These are phyloP conservation scores for Botrytis deweyae DNA, from an alignment of 2,329 filamentous ascomycete species.

Conservation along the genomic window DNA sequence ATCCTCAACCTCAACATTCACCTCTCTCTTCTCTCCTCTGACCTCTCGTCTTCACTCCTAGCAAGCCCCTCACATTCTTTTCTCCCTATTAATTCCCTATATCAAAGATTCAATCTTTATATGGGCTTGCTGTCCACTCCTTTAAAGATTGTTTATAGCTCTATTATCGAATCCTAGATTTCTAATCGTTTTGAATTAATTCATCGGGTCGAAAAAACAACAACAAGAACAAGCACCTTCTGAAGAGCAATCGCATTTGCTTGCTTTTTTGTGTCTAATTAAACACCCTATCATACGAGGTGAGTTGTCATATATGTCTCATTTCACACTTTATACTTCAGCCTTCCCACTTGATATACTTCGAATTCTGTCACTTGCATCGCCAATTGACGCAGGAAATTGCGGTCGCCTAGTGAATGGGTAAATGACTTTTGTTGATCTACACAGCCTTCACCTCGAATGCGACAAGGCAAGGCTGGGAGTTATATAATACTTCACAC, in stretches of 20 bases:
- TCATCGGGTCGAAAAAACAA: not conserved
- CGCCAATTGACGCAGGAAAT: not conserved
- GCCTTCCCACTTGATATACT: not conserved
- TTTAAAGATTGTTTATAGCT: slow-evolving; percentile 9
- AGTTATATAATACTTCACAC: slow-evolving; percentile 5
- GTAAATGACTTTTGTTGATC: slow-evolving; percentile 1
- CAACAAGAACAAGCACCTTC: not conserved
- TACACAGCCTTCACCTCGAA: not conserved
- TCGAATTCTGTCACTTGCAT: not conserved
- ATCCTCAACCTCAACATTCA: not conserved
- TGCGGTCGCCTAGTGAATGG: slow-evolving; percentile 14
- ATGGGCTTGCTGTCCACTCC: slow-evolving; percentile 7
- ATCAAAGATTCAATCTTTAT: not conserved
- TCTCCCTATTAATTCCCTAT: slow-evolving; percentile 12
- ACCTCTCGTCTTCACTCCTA: not conserved
- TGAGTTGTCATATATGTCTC: slow-evolving; percentile 22
- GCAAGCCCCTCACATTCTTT: slow-evolving; percentile 14
- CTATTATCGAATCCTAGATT: not conserved
- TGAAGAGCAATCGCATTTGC: slow-evolving; percentile 11
- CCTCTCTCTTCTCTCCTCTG: not conserved
- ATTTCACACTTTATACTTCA: not conserved
- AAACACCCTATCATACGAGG: slow-evolving; percentile 16
- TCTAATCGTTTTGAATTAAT: not conserved
- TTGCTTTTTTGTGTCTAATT: slow-evolving; percentile 8
- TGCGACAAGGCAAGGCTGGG: slow-evolving; percentile 6